Base-by-base conservation (phyloP, 768 basidiomycete genomes). In the Boletellus sp. region DNA sequence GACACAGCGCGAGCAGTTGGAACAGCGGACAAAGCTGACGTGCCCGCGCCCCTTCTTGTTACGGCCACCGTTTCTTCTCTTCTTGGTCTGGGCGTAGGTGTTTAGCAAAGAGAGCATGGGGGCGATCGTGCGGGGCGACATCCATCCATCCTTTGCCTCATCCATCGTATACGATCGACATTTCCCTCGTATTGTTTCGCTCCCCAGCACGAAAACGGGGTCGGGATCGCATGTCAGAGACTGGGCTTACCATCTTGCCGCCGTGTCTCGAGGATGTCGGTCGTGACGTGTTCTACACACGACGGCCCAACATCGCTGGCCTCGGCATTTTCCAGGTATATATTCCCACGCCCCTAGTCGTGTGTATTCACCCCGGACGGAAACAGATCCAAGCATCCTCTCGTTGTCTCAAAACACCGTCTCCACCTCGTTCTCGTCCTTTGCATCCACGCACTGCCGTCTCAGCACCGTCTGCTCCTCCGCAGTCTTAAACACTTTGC, bases 31-130 rank as follows among this genome's bases (percentile, higher is more conserved):
- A 71, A 90, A 91, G 56, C 73, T 80, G 72, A 93, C 90, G 74
- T 96, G 94, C 72, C 95, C 96, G 67, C 96, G 93, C 65, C 94
- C 93, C 71, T 94, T 91, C 82, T 97, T 96, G 93, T 96, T 97
- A 66, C 96, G 93, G 61, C 95, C 96, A 70, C 87, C 87, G 81
- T 90, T 93, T 90, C 94, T 87, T 91, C 94, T 87, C 80, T 97
- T 96, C 81, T 94, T 95, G 62, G 94, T 97, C 94, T 95, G 69
- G 48, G 28, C 28, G 28, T 26, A n/a, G n/a, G 28, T 28, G 28
- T 8, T 28, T 8, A 28, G 28, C 28, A 28, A n/a, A n/a, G n/a
- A n/a, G 12, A 28, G 2, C 12, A 24, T 13, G 34, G 15, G 11
- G 49, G 48, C 53, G 49, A 36, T 26, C 45, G 41, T 12, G 26